These are phyloP conservation scores for Vigna radiata DNA, from an alignment of 306 rosid species.

Conservation along the genomic window DNA sequence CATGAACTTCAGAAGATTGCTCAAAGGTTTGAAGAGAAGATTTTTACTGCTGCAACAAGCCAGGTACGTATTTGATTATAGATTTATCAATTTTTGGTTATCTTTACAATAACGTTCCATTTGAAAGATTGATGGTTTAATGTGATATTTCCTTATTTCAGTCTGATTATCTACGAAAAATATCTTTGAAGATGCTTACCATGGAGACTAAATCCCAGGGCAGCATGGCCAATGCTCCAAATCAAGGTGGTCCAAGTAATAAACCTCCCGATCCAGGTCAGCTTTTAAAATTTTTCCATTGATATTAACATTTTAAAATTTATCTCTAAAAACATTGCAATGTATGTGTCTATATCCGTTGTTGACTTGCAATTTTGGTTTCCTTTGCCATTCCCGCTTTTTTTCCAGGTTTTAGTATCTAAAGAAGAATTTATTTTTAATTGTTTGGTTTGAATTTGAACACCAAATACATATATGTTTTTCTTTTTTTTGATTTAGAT, in stretches of 20 bases:
- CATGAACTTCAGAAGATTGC: constrained; percentile 81
- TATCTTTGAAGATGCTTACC: constrained; percentile 59
- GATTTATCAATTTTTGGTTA: constrained; percentile 12
- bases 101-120: not conserved
- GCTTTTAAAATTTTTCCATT: constrained; percentile 27
- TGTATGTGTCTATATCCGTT: no score
- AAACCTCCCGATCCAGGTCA: constrained; percentile 78
- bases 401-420: no score
- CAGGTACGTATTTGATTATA: constrained; percentile 56
- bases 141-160: constrained; percentile 44
- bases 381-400: no score
- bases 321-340: no score
- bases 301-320: not conserved
- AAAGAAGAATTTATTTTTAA: no score
- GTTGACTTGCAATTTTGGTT: no score
- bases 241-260: constrained; percentile 50
- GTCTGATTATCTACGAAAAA: constrained; percentile 61
- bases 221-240: constrained; percentile 50
- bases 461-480: no score
- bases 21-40: constrained; percentile 85
- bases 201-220: constrained; percentile 79
- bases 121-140: constrained; percentile 26
- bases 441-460: no score
- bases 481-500: no score
- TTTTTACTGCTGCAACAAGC: constrained; percentile 71